Base-by-base conservation (phyloP, 129 eudicot genomes). In the Tagetes erecta region DNA sequence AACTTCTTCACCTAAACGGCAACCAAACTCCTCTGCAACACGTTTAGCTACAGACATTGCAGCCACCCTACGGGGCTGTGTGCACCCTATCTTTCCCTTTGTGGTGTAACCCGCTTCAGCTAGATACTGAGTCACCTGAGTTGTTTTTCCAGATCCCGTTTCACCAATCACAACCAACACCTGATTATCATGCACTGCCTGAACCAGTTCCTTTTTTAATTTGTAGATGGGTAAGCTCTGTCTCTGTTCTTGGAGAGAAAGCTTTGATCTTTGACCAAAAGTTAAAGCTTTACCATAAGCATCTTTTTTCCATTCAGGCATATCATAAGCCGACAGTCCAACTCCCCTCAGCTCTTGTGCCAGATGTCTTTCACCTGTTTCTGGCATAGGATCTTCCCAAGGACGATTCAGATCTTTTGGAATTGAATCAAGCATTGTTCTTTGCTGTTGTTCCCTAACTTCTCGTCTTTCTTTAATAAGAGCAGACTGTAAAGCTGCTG, bases 341-440 rank as follows among this genome's bases (percentile, higher is more conserved):
- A 89, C 96, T 62, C 97, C 97, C 62, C 96, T 80, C 47, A 92
- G 86, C 71, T 92, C 97, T 79, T 92, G 96, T 3, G 96, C 97
- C 35, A 92, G 78, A 81, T 86, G 96, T 73, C 97, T 84, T 80
- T 92, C 97, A 33, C 97, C 96, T 0, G 88, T 80, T 75, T 89
- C 97, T 1, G 96, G 96, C 94, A 92, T 92, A 27, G 96, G 97
- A 62, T 92, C 96, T 87, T 92, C 97, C 97, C 97, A 92, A 0
- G 97, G 97, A 53, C 91, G 87, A 42, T 89, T 89, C 64, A 92
- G 83, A 89, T 92, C 97, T 78, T 92, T 92, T 2, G 96, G 96
- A 4, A 89, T 92, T 3, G 97, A 92, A 80, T 92, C 97, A 63
- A 92, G 80, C 96, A 89, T 89, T 34, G 96, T 85, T 56, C 96